phyloP scores from a whole-genome alignment of 805 yeast genomes.

The Candida tibetensis region DNA sequence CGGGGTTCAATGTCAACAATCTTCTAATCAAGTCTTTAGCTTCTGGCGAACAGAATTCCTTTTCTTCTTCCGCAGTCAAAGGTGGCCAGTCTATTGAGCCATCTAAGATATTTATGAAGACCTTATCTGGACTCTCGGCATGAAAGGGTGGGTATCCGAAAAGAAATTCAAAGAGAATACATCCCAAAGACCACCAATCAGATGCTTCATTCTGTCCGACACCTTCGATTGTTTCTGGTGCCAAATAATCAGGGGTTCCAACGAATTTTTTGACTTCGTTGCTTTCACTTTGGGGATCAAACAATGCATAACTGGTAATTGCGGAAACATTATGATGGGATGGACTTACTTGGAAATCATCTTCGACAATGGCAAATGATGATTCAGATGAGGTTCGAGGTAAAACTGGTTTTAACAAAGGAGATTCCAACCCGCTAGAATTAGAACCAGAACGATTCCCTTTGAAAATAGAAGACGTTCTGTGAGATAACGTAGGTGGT shows the following conservation, averaged over 20 bases:
- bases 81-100: conserved; percentile 85
- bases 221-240: conserved; percentile 93
- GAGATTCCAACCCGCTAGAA: conserved; percentile 47
- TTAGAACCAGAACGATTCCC: conserved; percentile 27
- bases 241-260: conserved; percentile 96
- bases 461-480: conserved; percentile 9
- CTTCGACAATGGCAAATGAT: conserved; percentile 54
- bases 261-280: conserved; percentile 64
- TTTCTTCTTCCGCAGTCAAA: conserved; percentile 51
- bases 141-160: conserved; percentile 96
- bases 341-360: conserved; percentile 39
- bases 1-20: conserved; percentile 63
- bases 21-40: conserved; percentile 73
- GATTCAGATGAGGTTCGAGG: conserved; percentile 54
- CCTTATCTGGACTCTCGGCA: conserved; percentile 72
- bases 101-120: conserved; percentile 74
- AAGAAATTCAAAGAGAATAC: conserved; percentile 86
- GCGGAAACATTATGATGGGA: conserved; percentile 17
- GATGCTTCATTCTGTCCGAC: conserved; percentile 76
- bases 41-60: conserved; percentile 51
- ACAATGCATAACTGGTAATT: conserved; percentile 53
- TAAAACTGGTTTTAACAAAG: conserved; percentile 46
- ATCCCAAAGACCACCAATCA: conserved; percentile 99
- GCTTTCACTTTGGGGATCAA: conserved; percentile 60
- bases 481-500: conserved; percentile 8